Evolutionary conservation across 1,139 yeast genomes (phyloP), one percentile per base, ranked within the genome.

Genomic region (Diutina sp.): DNA sequence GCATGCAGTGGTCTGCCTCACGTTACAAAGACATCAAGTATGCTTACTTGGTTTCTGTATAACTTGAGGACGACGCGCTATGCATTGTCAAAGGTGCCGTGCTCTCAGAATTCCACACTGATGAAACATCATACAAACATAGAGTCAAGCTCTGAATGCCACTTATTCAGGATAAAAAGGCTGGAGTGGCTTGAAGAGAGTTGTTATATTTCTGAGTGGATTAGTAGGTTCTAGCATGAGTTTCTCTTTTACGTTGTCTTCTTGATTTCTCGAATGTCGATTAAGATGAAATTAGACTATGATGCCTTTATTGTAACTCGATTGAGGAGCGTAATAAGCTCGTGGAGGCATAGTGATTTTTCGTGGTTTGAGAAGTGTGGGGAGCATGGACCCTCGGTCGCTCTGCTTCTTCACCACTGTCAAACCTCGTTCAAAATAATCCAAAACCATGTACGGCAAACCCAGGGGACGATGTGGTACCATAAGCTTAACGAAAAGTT

Each of bases 81-180:
- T 16, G 53, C 32, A 50, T 38, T 50, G 44, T 50, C 53, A 50
- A 30, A 50, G 44, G 45, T 50, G 32, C 53, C 53, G 21, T 18
- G 16, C 28, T 11, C 41, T 29, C 25, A 29, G 25, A 7, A 32
- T 50, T 50, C 53, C 44, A 50, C 44, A 30, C 53, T 50, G 53
- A 50, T 50, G 53, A 50, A 50, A 50, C 44, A 50, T 32, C 53
- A 50, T 32, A 50, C 53, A 50, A 48, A 47, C 53, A 50, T 50
- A 50, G 53, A 50, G 53, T 50, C 53, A 50, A 50, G 53, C 53
- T 50, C 53, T 50, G 41, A 50, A 50, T 50, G 44, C 44, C 29
- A n/a, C 53, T 50, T 50, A 50, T 50, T 50, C 53, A 50, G 53
- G 53, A 30, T n/a, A 12, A 32, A 50, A 50, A 50, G 53, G 53